These are phyloP conservation scores for Talaromyces sp. DNA, from an alignment of 2,329 filamentous ascomycete species.

Conservation along the genomic window DNA sequence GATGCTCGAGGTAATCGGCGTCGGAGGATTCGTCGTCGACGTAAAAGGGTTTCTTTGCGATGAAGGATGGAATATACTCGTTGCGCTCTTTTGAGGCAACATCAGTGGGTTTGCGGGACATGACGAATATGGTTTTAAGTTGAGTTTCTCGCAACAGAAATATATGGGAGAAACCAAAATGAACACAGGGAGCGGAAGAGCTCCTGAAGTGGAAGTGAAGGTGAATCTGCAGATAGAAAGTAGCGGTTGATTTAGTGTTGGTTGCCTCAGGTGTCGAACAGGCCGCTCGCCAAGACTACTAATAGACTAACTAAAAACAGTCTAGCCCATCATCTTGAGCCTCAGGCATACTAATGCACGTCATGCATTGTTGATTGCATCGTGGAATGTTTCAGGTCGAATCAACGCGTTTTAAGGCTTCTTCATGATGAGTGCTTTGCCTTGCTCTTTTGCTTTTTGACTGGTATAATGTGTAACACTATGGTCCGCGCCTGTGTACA, in stretches of 20 bases:
- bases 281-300: background rate
- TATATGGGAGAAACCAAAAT: background rate
- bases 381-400: background rate
- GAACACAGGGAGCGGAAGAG: background rate
- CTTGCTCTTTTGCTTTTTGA: background rate
- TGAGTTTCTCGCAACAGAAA: background rate
- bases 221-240: background rate
- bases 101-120: constrained; percentile 52
- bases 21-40: constrained; percentile 71
- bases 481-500: constrained; percentile 18
- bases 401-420: background rate
- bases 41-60: constrained; percentile 97
- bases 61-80: constrained; percentile 97
- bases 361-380: constrained; percentile 18
- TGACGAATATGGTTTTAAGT: constrained; percentile 22
- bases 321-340: background rate
- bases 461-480: background rate
- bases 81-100: constrained; percentile 78
- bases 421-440: background rate
- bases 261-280: constrained; percentile 3
- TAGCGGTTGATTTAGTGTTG: background rate
- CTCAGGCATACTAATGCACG: constrained; percentile 17
- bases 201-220: background rate
- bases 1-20: constrained; percentile 92
- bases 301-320: background rate